Conservation (phyloP, 768 basidiomycete genomes). For the Boletus reticuloceps region DNA sequence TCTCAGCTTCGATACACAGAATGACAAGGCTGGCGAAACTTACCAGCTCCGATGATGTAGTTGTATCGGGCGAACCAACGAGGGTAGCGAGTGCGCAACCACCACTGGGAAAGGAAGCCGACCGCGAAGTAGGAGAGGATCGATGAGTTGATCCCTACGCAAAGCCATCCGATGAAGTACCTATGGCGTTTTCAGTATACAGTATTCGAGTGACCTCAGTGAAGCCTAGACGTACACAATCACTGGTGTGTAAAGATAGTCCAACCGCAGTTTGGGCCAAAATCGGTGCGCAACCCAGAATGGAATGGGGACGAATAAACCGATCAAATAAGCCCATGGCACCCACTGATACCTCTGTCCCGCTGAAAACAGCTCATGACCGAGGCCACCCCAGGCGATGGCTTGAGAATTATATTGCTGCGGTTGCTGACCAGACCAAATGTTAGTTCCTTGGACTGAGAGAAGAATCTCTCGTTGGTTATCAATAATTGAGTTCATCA, state of each 20-base stretch:
- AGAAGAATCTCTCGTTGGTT: conserved; percentile 52
- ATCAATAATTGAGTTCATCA: conserved; percentile 59
- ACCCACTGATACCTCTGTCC: conserved; percentile 39
- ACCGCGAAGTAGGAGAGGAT: conserved; percentile 47
- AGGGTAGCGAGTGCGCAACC: conserved; percentile 55
- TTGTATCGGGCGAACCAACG: conserved; percentile 69
- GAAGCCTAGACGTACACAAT: conserved; percentile 19
- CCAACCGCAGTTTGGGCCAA: conserved; percentile 31
- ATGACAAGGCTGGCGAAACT: conserved; percentile 1
- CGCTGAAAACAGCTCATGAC: conserved; percentile 32
- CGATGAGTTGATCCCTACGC: conserved; percentile 55
- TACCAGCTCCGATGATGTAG: conserved; percentile 61
- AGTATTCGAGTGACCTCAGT: background rate
- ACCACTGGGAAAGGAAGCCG: conserved; percentile 58
- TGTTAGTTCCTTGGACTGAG: conserved; percentile 49
- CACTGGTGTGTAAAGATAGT: conserved; percentile 35
- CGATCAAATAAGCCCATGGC: conserved; percentile 35
- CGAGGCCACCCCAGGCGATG: conserved; percentile 42
- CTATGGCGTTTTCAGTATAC: conserved; percentile 11
- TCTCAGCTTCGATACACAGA: background rate
- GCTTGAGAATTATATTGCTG: conserved; percentile 34
- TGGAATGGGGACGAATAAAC: conserved; percentile 38
- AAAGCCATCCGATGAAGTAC: conserved; percentile 43
- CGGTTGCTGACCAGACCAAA: conserved; percentile 32
- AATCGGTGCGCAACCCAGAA: conserved; percentile 40